phyloP scores from a whole-genome alignment of 2,329 filamentous ascomycete genomes.

The Metarhizium humberi region DNA sequence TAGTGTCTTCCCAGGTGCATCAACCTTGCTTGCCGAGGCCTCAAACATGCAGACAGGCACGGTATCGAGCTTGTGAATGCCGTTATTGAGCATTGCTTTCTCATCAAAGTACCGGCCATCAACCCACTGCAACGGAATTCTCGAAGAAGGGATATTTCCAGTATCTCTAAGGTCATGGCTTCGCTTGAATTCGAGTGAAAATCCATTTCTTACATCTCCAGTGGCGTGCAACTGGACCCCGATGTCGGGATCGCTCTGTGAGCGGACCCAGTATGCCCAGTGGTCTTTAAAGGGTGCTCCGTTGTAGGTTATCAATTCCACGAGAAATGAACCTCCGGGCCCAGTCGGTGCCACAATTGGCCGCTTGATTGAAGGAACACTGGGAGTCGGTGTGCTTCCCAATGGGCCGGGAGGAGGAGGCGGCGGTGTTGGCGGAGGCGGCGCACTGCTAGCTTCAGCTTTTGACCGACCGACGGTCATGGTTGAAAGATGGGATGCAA shows the following conservation, averaged over 20 bases:
- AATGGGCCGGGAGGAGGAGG: too few relatives aligned
- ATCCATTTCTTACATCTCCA: conserved; percentile 22
- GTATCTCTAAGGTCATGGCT: conserved; percentile 12
- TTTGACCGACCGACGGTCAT: too few relatives aligned
- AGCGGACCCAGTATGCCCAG: conserved; percentile 23
- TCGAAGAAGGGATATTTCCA: conserved; percentile 10
- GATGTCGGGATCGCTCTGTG: conserved; percentile 7
- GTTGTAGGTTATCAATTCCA: conserved; percentile 21
- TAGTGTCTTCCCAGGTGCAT: conserved; percentile 10
- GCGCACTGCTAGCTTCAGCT: too few relatives aligned
- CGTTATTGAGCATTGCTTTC: conserved; percentile 16
- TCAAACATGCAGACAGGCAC: conserved; percentile 19
- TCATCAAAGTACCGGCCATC: conserved; percentile 14
- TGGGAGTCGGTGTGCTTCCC: background rate
- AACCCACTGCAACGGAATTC: conserved; percentile 22
- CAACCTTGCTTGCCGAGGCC: conserved; percentile 9
- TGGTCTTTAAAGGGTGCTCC: conserved; percentile 25
- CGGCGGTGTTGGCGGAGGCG: too few relatives aligned
- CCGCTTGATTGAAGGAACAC: background rate
- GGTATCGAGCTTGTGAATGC: conserved; percentile 11
- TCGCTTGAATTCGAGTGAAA: conserved; percentile 21
- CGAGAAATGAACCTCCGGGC: conserved; percentile 12
- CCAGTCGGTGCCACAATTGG: conserved; percentile 8
- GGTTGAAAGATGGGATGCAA: too few relatives aligned
- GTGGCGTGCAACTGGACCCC: conserved; percentile 21